These are phyloP conservation scores for Ganoderma resinaceum DNA, from an alignment of 1,284 basidiomycete genomes.

Conservation along the genomic window DNA sequence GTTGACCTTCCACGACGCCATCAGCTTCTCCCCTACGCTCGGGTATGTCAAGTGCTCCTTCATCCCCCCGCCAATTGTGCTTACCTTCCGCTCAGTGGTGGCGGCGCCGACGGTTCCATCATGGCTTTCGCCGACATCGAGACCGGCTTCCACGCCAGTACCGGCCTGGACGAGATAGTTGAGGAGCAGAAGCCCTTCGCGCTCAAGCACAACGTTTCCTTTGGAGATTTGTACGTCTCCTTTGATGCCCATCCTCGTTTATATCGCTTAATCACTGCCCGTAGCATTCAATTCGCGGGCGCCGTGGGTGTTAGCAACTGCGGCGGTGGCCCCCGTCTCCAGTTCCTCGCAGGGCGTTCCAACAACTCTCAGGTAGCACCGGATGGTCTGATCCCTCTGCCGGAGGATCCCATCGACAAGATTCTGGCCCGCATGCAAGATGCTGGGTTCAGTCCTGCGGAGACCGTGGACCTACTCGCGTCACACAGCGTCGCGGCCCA, in stretches of 20 bases:
- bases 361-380: conserved; percentile 34
- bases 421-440: conserved; percentile 39
- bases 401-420: conserved; percentile 35
- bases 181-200: conserved; percentile 36
- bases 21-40: conserved; percentile 35
- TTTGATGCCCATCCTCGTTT: not conserved
- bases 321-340: conserved; percentile 37
- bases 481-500: conserved; percentile 39
- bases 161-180: conserved; percentile 41
- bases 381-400: conserved; percentile 39
- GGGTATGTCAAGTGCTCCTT: conserved; percentile 23
- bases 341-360: conserved; percentile 38
- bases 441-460: conserved; percentile 37
- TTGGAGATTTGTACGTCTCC: conserved; percentile 39
- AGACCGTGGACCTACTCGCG: conserved; percentile 38
- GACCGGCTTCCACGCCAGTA: conserved; percentile 36
- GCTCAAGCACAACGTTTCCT: conserved; percentile 36
- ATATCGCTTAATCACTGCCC: not conserved
- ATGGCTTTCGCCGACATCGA: conserved; percentile 36
- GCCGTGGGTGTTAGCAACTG: conserved; percentile 41
- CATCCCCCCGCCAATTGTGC: not conserved
- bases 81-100: not conserved
- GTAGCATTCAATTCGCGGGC: conserved; percentile 40
- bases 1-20: conserved; percentile 35
- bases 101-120: conserved; percentile 36